Evolutionary conservation across 331 rosid species (phyloP), one percentile per base, ranked within the genome.

Genomic region (Malus hybrid): DNA sequence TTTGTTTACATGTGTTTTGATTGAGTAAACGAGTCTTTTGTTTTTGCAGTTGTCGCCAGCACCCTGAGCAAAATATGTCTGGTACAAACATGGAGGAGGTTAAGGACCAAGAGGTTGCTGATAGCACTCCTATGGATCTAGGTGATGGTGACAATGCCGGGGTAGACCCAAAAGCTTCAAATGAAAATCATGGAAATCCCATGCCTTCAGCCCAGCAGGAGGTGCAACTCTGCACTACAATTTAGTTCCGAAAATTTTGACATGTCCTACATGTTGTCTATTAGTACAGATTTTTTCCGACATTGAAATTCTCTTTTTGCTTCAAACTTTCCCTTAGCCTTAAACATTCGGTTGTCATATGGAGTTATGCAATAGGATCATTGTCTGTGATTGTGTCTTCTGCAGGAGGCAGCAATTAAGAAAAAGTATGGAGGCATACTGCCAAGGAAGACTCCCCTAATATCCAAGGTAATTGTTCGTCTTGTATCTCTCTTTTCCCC

Each of bases 361-460:
- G 6, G 10, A 32, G 12, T 32, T 71, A 57, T 34, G 75, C 53
- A 56, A n/a, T 20, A 57, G 34, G 75, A 20, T 71, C 53, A 64
- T 66, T 70, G 57, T 58, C 71, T 26, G 4, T 58, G 15, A 67
- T 70, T 77, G 10, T 85, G 58, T 79, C 42, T 79, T 77, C 61
- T 85, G 75, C 84, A 94, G 99, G 97, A 91, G 71, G 91, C 85
- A 74, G 84, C 60, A 10, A 62, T 94, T 56, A 94, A 84, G 93
- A 94, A 90, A 48, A 94, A 92, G 86, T 94, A 91, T 75, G 99
- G 98, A 70, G 98, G 99, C 65, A 74, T 90, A 22, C 6, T 91
- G 52, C 97, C 95, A 64, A 94, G 62, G 90, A 94, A 92, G 82
- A 92, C 91, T 80, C 99, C 99, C 55, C 85, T 94, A 76, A 94